These are phyloP conservation scores for Alliaria petiolata DNA, from an alignment of 345 rosid species.

Conservation along the genomic window DNA sequence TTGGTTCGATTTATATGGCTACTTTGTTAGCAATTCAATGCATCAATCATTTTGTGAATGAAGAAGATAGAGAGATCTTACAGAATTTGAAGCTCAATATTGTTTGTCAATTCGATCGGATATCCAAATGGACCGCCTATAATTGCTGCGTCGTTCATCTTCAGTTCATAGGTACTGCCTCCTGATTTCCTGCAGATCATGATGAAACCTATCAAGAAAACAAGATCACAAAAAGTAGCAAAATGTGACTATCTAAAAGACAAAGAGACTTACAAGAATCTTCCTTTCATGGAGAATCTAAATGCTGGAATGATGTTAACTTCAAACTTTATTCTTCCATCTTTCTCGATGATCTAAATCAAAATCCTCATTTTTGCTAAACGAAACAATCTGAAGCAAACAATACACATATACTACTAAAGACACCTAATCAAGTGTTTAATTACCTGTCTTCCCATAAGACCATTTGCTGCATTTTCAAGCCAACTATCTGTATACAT, in stretches of 20 bases:
- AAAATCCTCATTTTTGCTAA: neutral
- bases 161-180: constrained; percentile 40
- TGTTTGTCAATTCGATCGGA: constrained; percentile 67
- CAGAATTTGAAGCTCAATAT: constrained; percentile 55
- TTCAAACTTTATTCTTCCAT: constrained; percentile 61
- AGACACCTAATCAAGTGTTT: neutral
- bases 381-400: neutral
- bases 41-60: neutral
- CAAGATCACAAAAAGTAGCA: neutral
- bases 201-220: constrained; percentile 4
- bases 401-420: neutral
- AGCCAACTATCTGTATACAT: constrained; percentile 91
- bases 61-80: constrained; percentile 36
- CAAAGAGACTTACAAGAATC: constrained; percentile 48
- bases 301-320: constrained; percentile 68
- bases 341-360: constrained; percentile 55
- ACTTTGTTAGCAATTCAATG: too few species aligned
- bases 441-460: constrained; percentile 97
- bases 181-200: constrained; percentile 50
- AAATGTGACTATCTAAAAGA: neutral
- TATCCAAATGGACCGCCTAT: constrained; percentile 73
- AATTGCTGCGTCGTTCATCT: constrained; percentile 85
- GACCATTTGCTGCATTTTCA: constrained; percentile 90
- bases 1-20: neutral
- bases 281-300: constrained; percentile 85